phyloP scores from a whole-genome alignment of 805 yeast genomes.

The Groenewaldozyma salmanticensis region DNA sequence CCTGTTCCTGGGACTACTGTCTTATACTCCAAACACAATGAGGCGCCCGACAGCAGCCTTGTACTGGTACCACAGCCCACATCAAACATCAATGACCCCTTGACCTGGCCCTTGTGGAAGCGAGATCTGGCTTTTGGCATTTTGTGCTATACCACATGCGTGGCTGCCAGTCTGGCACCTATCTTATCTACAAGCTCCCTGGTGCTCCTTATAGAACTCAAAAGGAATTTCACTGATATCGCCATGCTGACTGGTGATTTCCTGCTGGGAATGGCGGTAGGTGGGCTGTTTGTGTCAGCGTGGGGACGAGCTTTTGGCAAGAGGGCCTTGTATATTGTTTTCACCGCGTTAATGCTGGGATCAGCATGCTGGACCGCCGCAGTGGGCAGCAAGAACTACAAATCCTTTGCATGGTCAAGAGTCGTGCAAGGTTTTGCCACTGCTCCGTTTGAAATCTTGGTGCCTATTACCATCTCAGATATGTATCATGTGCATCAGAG shows the following conservation, averaged over 20 bases:
- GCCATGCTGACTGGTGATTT: not conserved
- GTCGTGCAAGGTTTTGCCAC: not conserved
- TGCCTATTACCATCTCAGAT: not conserved
- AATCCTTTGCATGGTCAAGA: not conserved
- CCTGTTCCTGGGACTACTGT: no score
- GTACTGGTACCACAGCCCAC: conserved; percentile 59
- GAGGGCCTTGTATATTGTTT: not conserved
- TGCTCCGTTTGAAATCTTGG: not conserved
- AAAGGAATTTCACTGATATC: not conserved
- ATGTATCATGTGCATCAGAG: not conserved
- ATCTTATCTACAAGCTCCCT: not conserved
- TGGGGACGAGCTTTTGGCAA: not conserved
- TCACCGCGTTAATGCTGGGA: not conserved
- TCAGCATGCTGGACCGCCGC: not conserved
- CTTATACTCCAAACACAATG: no score
- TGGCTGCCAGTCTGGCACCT: not conserved
- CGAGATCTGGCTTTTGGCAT: not conserved
- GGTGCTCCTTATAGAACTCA: not conserved
- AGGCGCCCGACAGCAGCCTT: no score
- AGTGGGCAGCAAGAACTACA: no score
- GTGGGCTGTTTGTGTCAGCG: not conserved
- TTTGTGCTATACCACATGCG: not conserved
- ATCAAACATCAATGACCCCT: conserved; percentile 59
- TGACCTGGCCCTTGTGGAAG: conserved; percentile 47
- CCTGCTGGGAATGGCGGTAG: not conserved